Percentiles rank a stretch among this genome's conserved stretches.
These are phyloP conservation scores for Middelhovenomyces tepae DNA, from an alignment of 805 yeast genomes.

Conservation along the genomic window DNA sequence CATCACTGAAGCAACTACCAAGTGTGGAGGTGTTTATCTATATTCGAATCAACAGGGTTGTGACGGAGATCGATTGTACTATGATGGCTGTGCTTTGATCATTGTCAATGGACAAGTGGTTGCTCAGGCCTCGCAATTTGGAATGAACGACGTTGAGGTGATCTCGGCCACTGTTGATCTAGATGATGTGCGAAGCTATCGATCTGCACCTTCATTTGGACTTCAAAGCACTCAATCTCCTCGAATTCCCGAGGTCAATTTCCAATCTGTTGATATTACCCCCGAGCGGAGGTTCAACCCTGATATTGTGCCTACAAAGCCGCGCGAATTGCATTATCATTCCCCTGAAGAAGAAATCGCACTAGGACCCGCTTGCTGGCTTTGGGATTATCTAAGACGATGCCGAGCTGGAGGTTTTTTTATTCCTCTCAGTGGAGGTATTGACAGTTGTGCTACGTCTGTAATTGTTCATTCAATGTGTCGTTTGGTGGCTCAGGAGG, in stretches of 20 bases:
- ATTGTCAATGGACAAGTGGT: constrained; percentile 86
- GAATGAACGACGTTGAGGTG: constrained; percentile 87
- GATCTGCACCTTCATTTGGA: constrained; percentile 65
- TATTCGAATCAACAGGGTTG: constrained; percentile 96
- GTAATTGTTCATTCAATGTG: constrained; percentile 94
- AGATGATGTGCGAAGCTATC: constrained; percentile 79
- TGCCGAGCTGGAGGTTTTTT: constrained; percentile 87
- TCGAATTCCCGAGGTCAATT: constrained; percentile 18
- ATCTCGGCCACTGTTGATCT: constrained; percentile 90
- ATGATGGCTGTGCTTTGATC: constrained; percentile 95
- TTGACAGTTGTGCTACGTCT: constrained; percentile 96
- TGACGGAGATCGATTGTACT: constrained; percentile 94
- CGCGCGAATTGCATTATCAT: constrained; percentile 51
- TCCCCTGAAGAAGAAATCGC: constrained; percentile 95
- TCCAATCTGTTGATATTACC: constrained; percentile 13
- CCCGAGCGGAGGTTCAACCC: constrained; percentile 42
- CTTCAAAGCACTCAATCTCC: constrained; percentile 47
- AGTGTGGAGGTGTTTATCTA: constrained; percentile 92
- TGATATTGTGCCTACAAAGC: constrained; percentile 46
- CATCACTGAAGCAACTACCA: constrained; percentile 85
- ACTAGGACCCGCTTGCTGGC: constrained; percentile 98
- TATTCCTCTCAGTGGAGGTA: constrained; percentile 93
- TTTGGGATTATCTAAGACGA: constrained; percentile 95
- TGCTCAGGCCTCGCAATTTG: constrained; percentile 90
- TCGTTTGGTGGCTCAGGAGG: constrained; percentile 65